Conservation (phyloP, 371 early-diverging fungal genomes). For the Actinomortierella ambigua region DNA sequence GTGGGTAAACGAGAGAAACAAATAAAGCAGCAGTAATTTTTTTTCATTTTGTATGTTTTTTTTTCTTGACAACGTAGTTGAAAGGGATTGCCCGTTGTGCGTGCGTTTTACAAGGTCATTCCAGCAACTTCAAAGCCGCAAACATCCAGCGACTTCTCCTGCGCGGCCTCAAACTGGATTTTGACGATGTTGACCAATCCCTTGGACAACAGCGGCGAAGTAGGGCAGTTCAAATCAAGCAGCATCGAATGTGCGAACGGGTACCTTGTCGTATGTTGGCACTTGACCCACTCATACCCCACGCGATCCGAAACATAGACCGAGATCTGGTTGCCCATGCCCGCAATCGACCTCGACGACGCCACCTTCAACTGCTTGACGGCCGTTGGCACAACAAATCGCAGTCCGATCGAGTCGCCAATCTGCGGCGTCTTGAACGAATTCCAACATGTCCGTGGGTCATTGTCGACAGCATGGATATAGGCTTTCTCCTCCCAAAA, state of each 20-base stretch:
- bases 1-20: too few relatives aligned
- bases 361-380: slow-evolving; percentile 13
- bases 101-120: slow-evolving; percentile 26
- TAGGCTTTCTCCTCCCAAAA: slow-evolving; percentile 55
- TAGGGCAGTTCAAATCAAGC: slow-evolving; percentile 29
- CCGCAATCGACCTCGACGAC: slow-evolving; percentile 8
- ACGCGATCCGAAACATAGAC: slow-evolving; percentile 18
- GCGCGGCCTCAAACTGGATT: slow-evolving; percentile 20
- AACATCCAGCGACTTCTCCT: slow-evolving; percentile 37
- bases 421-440: slow-evolving; percentile 52
- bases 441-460: slow-evolving; percentile 63
- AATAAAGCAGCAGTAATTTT: too few relatives aligned
- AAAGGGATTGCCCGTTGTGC: too few relatives aligned
- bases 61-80: too few relatives aligned
- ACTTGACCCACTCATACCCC: slow-evolving; percentile 15
- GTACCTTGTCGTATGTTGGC: slow-evolving; percentile 24
- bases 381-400: slow-evolving; percentile 48
- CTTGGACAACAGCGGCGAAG: slow-evolving; percentile 4
- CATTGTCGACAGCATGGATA: slow-evolving; percentile 58
- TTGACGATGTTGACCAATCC: slow-evolving; percentile 26
- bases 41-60: too few relatives aligned
- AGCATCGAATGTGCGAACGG: slow-evolving; percentile 29
- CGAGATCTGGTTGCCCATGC: slow-evolving; percentile 17
- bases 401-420: slow-evolving; percentile 61
- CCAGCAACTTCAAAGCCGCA: slow-evolving; percentile 41